Base-by-base conservation (phyloP, 345 rosid genomes). In the Mercurialis annua region DNA sequence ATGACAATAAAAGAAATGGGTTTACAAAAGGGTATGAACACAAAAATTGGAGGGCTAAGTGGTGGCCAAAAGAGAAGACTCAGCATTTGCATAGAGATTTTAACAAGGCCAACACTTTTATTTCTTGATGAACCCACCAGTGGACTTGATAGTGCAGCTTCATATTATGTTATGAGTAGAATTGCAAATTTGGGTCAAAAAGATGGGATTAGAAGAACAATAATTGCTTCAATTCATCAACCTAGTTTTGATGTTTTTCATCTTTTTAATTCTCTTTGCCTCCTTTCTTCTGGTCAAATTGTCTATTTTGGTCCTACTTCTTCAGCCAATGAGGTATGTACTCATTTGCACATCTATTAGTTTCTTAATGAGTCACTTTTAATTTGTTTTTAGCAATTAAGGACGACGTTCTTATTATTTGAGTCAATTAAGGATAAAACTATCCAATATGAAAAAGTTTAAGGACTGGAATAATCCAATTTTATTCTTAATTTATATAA, bases 111-210 rank as follows among this genome's bases (percentile, higher is more conserved):
- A 1, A 61, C 52, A 33, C 76, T 73, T 42, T 43, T 73, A 1
- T 73, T 73, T 16, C 67, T 73, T 12, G 76, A 73, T 14, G 76
- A 73, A 21, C 76, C 76, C 10, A 72, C 76, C 2, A 72, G 76
- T 59, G 76, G 76, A 5, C 76, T 72, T 38, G 76, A 73, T 18
- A 66, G 76, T 24, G 76, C 76, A 17, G 72, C 76, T 18, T 73
- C 76, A 14, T 67, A 50, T 31, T 42, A 73, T 54, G 76, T 73
- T 26, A 67, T 73, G 72, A 54, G 15, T 0, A 34, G 68, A 31
- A 66, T 73, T 44, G 49, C 62, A 14, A 50, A 10, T 23, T 27
- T 66, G 53, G 72, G 20, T 16, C 56, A 52, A 3, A 51, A 26
- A n/a, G 76, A 61, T 51, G 76, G 66, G 15, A 43, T 50, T 6